Base-by-base conservation (phyloP, 768 basidiomycete genomes). In the Brasilioporus rufonigricans region DNA sequence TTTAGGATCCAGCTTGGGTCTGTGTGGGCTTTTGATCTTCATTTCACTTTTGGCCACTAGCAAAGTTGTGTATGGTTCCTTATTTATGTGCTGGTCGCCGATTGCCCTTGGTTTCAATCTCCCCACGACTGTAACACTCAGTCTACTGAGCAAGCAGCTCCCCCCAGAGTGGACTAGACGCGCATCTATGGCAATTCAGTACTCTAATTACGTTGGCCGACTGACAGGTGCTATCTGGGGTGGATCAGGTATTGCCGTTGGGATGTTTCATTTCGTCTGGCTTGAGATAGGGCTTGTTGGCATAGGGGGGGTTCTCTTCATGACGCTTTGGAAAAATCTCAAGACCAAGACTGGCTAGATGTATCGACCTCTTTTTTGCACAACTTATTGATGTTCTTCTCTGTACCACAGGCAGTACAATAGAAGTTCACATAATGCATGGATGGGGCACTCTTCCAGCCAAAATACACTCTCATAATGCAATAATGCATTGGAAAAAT, bases 71-170 rank as follows among this genome's bases (percentile, higher is more conserved):
- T 84, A 81, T 55, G 78, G 74, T 7, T 76, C 75, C 16, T 60
- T 86, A 6, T 77, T 77, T 55, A 64, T 66, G 7, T 72, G 69
- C 54, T 79, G 74, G 71, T 72, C 64, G 65, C 74, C 80, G 38
- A 73, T 87, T 23, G 86, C 87, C 24, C 74, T 87, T 5, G 87
- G 87, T 1, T 89, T 88, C 74, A 88, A 88, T 67, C 72, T 88
- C 12, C 80, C 84, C n/a, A 85, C 79, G 58, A 87, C 85, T 2
- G 81, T 83, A 52, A 87, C 87, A 29, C 71, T 87, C 56, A 84
- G 83, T 53, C 65, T 86, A 52, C 69, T 89, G 26, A 84, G 82
- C 57, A 89, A 89, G 68, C 86, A 86, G 66, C 74, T 88, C 29
- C 86, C 87, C 2, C 74, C 76, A 7, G 68, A 71, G 53, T 87